phyloP scores from a whole-genome alignment of 2,329 filamentous ascomycete genomes.

The Pyricularia grisea region DNA sequence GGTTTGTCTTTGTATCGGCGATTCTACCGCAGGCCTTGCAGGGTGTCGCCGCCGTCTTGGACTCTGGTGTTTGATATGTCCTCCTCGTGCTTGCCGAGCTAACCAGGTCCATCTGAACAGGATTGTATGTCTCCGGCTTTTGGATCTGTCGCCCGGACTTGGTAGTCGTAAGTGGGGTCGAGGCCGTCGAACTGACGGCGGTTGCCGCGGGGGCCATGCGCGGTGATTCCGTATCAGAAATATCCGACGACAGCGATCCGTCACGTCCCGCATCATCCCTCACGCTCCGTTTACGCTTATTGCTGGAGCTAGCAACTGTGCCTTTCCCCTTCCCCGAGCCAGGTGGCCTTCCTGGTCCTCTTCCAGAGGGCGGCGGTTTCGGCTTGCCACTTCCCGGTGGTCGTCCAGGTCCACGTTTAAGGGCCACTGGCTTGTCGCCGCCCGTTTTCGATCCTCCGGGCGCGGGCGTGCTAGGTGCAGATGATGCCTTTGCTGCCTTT shows the following conservation, averaged over 20 bases:
- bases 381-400: background rate
- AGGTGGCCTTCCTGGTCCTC: background rate
- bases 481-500: conserved; percentile 3
- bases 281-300: conserved; percentile 11
- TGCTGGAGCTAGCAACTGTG: background rate
- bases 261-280: conserved; percentile 7
- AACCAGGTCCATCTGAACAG: conserved; percentile 36
- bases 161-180: conserved; percentile 54
- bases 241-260: conserved; percentile 9
- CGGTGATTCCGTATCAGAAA: conserved; percentile 17
- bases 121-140: conserved; percentile 54
- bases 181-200: conserved; percentile 14
- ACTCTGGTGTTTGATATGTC: background rate
- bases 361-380: background rate
- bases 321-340: background rate
- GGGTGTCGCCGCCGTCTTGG: conserved; percentile 7
- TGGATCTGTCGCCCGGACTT: conserved; percentile 67
- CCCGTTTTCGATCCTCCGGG: background rate
- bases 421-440: background rate
- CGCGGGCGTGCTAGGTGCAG: background rate
- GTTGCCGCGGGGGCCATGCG: conserved; percentile 13
- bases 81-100: conserved; percentile 5
- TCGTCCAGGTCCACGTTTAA: background rate
- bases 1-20: conserved; percentile 62
- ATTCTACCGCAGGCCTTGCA: conserved; percentile 50